Conservation (phyloP, 1,284 basidiomycete genomes). For the Mycena sp. region DNA sequence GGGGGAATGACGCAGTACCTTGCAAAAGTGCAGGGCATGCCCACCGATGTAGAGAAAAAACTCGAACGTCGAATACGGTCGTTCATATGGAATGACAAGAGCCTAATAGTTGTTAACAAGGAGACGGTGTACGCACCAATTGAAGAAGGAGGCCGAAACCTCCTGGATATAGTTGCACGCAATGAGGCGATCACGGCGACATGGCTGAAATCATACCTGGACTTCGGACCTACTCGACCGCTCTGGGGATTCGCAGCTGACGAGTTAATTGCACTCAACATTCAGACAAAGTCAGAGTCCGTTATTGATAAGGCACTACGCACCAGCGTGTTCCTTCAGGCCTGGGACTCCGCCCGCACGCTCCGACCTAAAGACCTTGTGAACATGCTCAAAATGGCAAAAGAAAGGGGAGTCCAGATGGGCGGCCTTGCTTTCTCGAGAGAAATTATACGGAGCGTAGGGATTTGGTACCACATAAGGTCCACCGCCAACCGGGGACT, state of each 20-base stretch:
- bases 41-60: conserved; percentile 9
- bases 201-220: conserved; percentile 30
- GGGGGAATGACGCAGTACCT: conserved; percentile 31
- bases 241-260: conserved; percentile 29
- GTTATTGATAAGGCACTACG: neutral
- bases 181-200: too few species aligned
- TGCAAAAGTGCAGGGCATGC: too few species aligned
- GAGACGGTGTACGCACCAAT: conserved; percentile 18
- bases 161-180: conserved; percentile 26
- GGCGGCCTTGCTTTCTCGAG: neutral
- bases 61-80: conserved; percentile 10
- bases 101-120: conserved; percentile 10
- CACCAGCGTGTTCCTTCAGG: neutral
- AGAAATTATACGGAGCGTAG: neutral
- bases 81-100: conserved; percentile 25
- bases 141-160: conserved; percentile 2
- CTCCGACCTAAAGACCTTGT: neutral
- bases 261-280: neutral
- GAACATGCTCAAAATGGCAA: neutral
- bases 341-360: neutral
- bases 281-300: neutral
- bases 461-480: conserved; percentile 25
- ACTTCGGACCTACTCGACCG: conserved; percentile 4
- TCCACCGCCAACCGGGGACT: neutral
- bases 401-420: neutral